Evolutionary conservation across 2,329 filamentous ascomycete species (phyloP), one percentile per base, ranked within the genome.

Genomic region (Sarocladiaceae sp.): DNA sequence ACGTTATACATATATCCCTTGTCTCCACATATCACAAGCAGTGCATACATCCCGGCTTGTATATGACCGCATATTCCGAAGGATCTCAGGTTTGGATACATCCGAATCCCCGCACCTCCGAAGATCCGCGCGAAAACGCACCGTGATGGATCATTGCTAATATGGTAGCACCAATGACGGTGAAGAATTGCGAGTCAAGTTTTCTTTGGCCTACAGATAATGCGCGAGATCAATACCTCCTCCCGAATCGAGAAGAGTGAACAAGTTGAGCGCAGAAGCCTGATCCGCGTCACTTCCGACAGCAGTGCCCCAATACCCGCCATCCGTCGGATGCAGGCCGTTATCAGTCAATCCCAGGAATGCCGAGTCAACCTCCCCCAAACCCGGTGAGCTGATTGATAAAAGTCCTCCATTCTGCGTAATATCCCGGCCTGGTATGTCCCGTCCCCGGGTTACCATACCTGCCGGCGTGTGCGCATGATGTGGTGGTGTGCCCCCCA

Each of bases 1-100:
- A 29, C 26, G 13, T 9, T 29, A 29, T 13, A 29, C 7, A 13
- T 29, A 29, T 13, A 29, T 13, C 26, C 13, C 26, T 29, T 12
- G 31, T 12, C 39, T 18, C 65, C 16, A 65, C 49, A 47, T 66
- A 61, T 47, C 67, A 63, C 6, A 64, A 71, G 32, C 76, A 56
- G 52, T 76, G 73, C 44, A 77, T 76, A 6, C 73, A 72, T 0
- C 73, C 73, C n/a, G n/a, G n/a, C n/a, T n/a, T n/a, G n/a, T n/a
- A n/a, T n/a, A n/a, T n/a, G n/a, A n/a, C n/a, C n/a, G n/a, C n/a
- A n/a, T n/a, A n/a, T n/a, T n/a, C n/a, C n/a, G n/a, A n/a, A n/a
- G n/a, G n/a, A n/a, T n/a, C n/a, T n/a, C n/a, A n/a, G n/a, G n/a
- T n/a, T n/a, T n/a, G n/a, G n/a, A n/a, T n/a, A n/a, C n/a, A n/a